phyloP scores from a whole-genome alignment of 352 stramenopile species.

The Saprolegnia parasitica region DNA sequence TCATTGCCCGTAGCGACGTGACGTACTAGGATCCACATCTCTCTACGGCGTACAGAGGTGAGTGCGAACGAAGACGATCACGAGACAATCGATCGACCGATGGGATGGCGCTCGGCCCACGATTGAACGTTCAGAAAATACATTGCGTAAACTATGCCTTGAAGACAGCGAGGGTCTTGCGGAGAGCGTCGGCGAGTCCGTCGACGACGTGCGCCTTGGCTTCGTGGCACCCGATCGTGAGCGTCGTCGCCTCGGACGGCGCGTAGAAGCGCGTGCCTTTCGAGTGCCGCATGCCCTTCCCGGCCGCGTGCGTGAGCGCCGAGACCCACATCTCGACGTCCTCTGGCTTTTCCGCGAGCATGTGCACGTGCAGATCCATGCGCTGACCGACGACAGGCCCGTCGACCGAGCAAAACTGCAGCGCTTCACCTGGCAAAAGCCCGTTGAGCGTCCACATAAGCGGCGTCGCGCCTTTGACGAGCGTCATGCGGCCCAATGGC shows the following conservation, averaged over 20 bases:
- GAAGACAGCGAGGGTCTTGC: slow-evolving; percentile 82
- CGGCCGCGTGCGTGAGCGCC: slow-evolving; percentile 71
- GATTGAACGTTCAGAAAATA: too few relatives aligned
- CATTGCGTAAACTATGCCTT: slow-evolving; percentile 1
- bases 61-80: too few relatives aligned
- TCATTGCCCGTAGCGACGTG: background rate
- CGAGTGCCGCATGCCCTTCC: slow-evolving; percentile 74
- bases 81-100: too few relatives aligned
- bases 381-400: slow-evolving; percentile 75
- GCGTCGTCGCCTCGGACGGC: slow-evolving; percentile 66
- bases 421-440: slow-evolving; percentile 40
- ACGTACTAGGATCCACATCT: too few relatives aligned
- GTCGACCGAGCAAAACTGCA: slow-evolving; percentile 78
- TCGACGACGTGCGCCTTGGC: slow-evolving; percentile 76
- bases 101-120: too few relatives aligned
- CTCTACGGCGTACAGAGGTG: too few relatives aligned
- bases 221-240: slow-evolving; percentile 74
- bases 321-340: slow-evolving; percentile 89
- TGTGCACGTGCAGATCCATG: slow-evolving; percentile 71
- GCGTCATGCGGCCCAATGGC: slow-evolving; percentile 63
- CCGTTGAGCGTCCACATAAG: slow-evolving; percentile 34
- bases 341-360: slow-evolving; percentile 55
- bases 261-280: slow-evolving; percentile 80
- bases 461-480: slow-evolving; percentile 59
- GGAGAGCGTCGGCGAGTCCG: slow-evolving; percentile 62